phyloP scores from a whole-genome alignment of 768 basidiomycete genomes.

The Amanita rimosa region DNA sequence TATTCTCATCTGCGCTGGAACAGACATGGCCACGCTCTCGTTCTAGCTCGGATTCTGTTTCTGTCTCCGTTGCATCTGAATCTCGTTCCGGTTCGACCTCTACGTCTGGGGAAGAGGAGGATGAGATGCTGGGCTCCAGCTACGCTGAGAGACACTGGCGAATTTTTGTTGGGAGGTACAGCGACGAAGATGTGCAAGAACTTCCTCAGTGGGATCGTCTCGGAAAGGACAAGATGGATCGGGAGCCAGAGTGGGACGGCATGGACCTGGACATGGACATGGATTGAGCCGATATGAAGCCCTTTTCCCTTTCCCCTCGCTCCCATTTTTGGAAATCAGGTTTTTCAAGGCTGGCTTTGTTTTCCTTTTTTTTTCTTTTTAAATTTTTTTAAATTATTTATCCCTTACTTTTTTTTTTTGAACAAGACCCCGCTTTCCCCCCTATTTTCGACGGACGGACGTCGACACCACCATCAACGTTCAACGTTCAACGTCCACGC shows the following conservation, averaged over 20 bases:
- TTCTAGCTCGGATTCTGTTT: conserved; percentile 23
- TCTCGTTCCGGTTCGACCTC: conserved; percentile 18
- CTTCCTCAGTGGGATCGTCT: conserved; percentile 15
- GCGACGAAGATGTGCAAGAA: conserved; percentile 19
- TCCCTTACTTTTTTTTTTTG: too few relatives aligned
- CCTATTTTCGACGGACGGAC: too few relatives aligned
- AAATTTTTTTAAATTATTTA: too few relatives aligned
- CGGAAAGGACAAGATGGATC: conserved; percentile 22
- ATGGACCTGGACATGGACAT: conserved; percentile 72
- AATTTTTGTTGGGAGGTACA: conserved; percentile 12
- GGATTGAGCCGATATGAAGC: conserved; percentile 22
- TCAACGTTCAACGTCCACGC: too few relatives aligned
- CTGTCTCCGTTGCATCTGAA: conserved; percentile 18
- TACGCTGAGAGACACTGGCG: conserved; percentile 10
- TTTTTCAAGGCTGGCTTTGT: too few relatives aligned
- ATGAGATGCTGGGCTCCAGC: conserved; percentile 18
- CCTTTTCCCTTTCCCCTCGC: too few relatives aligned
- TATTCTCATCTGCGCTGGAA: background rate
- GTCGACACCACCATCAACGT: too few relatives aligned
- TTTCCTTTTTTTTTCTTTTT: too few relatives aligned
- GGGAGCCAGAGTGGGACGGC: conserved; percentile 37
- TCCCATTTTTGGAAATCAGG: background rate
- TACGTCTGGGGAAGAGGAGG: conserved; percentile 10
- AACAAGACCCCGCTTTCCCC: too few relatives aligned
- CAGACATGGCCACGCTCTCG: background rate